Percentiles rank a stretch among this genome's conserved stretches.
Evolutionary conservation across 108 stramenopile genomes (phyloP).

Genomic region (Aurantiochytrium sp.): DNA sequence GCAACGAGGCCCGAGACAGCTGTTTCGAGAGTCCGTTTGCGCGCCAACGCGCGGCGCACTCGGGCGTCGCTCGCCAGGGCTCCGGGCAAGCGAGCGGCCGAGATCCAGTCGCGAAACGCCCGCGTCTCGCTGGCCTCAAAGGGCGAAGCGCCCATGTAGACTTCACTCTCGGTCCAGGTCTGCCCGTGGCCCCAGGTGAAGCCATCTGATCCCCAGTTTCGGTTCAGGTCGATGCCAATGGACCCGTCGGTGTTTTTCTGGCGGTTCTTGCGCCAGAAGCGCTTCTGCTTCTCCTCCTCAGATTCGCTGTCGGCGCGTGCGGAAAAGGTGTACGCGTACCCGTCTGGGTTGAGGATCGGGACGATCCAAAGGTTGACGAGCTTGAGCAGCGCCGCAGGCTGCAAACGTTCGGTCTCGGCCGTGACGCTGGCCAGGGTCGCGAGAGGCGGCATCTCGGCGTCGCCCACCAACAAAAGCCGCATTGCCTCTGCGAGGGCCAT

Average conservation of each 20-base stretch:
- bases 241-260: conserved; percentile 5
- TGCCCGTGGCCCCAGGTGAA: conserved; percentile 28
- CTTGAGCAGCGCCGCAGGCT: not conserved
- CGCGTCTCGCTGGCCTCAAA: not conserved
- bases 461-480: not conserved
- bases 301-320: not conserved
- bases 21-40: not conserved
- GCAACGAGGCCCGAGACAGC: not conserved
- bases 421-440: not conserved
- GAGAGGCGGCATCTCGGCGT: not conserved
- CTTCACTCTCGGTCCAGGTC: conserved; percentile 11
- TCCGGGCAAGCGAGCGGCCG: not conserved
- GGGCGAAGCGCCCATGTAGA: conserved; percentile 1
- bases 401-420: not conserved
- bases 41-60: not conserved
- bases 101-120: not conserved
- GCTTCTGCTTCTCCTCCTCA: not conserved
- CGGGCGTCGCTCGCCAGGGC: not conserved
- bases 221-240: conserved; percentile 13
- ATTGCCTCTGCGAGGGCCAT: not conserved
- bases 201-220: not conserved
- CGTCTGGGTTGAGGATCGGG: conserved; percentile 15
- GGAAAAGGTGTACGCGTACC: not conserved
- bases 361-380: not conserved
- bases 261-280: conserved; percentile 26